A percentile compares a stretch with the other conserved stretches of the same genome.
These are phyloP conservation scores for Pholiota conissans DNA, from an alignment of 768 basidiomycete species.

Conservation along the genomic window DNA sequence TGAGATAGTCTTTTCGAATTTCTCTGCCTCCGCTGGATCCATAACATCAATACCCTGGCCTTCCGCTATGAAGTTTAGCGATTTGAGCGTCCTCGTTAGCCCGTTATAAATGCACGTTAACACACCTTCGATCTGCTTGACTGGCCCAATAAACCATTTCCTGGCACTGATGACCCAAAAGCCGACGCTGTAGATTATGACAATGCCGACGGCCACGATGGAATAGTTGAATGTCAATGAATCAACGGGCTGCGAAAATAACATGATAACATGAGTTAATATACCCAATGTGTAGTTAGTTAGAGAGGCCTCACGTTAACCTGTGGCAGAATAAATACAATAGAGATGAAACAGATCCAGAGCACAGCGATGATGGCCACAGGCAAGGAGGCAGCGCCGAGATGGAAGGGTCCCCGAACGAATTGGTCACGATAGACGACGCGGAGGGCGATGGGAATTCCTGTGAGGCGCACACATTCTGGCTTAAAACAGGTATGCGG, in stretches of 20 bases:
- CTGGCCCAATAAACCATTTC: conserved; percentile 72
- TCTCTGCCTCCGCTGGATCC: conserved; percentile 29
- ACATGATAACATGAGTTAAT: not conserved
- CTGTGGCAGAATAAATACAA: conserved; percentile 73
- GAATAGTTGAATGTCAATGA: conserved; percentile 76
- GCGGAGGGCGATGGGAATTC: conserved; percentile 68
- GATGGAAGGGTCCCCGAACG: conserved; percentile 70
- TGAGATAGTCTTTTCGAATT: conserved; percentile 11
- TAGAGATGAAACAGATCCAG: conserved; percentile 75
- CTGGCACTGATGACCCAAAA: conserved; percentile 73
- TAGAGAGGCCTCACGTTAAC: conserved; percentile 43
- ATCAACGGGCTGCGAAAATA: conserved; percentile 53
- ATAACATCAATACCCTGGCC: conserved; percentile 49
- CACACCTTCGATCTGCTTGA: conserved; percentile 63
- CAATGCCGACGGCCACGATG: conserved; percentile 75
- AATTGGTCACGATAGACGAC: conserved; percentile 61
- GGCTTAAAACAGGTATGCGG: no score
- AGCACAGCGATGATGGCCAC: conserved; percentile 54
- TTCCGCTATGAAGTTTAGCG: conserved; percentile 41
- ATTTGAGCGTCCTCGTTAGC: no score
- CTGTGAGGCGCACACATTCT: conserved; percentile 26
- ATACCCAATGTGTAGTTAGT: not conserved
- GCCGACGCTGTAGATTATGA: conserved; percentile 60
- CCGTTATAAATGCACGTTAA: not conserved
- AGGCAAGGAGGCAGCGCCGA: conserved; percentile 62